These are phyloP conservation scores for Trichophyton simii DNA, from an alignment of 2,329 filamentous ascomycete genomes.

Conservation along the genomic window DNA sequence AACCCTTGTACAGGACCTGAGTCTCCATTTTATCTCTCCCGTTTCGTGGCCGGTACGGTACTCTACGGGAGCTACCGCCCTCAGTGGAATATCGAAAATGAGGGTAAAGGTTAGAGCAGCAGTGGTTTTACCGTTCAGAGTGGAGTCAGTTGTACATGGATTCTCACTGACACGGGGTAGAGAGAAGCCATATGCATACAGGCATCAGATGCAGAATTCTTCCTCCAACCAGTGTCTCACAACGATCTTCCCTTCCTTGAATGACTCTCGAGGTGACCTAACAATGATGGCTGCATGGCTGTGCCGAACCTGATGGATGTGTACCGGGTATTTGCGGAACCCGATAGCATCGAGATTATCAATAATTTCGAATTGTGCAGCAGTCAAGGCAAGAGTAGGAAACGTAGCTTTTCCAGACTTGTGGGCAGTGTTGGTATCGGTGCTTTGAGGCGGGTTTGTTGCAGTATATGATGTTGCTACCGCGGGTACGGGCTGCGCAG, in stretches of 20 bases:
- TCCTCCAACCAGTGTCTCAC: constrained; percentile 67
- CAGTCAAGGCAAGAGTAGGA: constrained; percentile 59
- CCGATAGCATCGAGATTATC: constrained; percentile 55
- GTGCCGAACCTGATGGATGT: constrained; percentile 53
- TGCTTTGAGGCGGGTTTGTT: background rate
- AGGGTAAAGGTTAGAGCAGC: background rate
- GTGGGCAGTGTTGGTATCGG: background rate
- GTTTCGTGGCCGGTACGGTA: background rate
- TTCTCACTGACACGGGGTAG: background rate
- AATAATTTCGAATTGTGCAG: constrained; percentile 76
- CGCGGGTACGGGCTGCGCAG: background rate
- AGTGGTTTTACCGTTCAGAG: background rate
- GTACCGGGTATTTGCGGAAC: constrained; percentile 45
- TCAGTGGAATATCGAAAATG: background rate
- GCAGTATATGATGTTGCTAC: background rate
- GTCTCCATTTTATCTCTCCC: background rate
- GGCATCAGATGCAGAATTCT: constrained; percentile 43
- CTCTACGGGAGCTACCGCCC: background rate
- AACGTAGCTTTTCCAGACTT: background rate
- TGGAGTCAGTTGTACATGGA: background rate
- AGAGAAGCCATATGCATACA: background rate
- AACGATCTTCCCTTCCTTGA: constrained; percentile 65
- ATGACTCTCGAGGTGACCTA: constrained; percentile 52
- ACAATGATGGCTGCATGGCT: constrained; percentile 87
- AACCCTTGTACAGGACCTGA: background rate